Conservation (phyloP, 1,284 basidiomycete species). For the Rhodotorula sp. region DNA sequence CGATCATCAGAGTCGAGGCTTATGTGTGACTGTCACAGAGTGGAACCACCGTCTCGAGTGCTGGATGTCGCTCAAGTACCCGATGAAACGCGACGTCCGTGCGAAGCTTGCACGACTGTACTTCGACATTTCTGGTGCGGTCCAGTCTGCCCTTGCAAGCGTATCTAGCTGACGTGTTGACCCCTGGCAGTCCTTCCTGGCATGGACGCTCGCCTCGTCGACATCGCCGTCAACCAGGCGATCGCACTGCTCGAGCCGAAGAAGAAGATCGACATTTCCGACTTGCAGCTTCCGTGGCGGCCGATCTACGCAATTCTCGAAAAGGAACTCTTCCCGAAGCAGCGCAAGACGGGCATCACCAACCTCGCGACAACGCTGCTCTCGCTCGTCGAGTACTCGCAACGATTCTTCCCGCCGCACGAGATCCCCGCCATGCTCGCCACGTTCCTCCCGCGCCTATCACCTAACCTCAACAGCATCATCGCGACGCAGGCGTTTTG, state of each 20-base stretch:
- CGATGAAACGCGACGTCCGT: constrained; percentile 75
- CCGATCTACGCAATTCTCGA: constrained; percentile 78
- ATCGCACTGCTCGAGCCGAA: constrained; percentile 70
- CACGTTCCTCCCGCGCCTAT: constrained; percentile 65
- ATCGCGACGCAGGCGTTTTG: constrained; percentile 78
- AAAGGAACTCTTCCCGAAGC: constrained; percentile 78
- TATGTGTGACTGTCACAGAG: constrained; percentile 55
- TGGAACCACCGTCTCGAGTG: constrained; percentile 54
- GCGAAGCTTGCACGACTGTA: constrained; percentile 77
- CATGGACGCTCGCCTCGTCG: constrained; percentile 68
- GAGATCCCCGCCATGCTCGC: constrained; percentile 88
- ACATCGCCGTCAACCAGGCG: constrained; percentile 72
- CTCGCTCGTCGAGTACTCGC: constrained; percentile 76
- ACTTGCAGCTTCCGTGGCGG: constrained; percentile 85
- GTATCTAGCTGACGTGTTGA: neutral
- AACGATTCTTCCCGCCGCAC: constrained; percentile 86
- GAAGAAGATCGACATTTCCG: constrained; percentile 72
- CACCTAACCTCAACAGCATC: constrained; percentile 59
- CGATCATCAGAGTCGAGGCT: neutral
- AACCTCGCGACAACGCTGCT: constrained; percentile 80
- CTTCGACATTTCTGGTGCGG: constrained; percentile 67
- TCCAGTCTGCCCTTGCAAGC: too few relatives aligned
- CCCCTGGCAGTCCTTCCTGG: constrained; percentile 63
- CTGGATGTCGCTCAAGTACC: constrained; percentile 80
- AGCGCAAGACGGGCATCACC: constrained; percentile 79